Evolutionary conservation across 2,329 filamentous ascomycete genomes (phyloP), one percentile per base, ranked within the genome.

Genomic region (Beauveria sp.): DNA sequence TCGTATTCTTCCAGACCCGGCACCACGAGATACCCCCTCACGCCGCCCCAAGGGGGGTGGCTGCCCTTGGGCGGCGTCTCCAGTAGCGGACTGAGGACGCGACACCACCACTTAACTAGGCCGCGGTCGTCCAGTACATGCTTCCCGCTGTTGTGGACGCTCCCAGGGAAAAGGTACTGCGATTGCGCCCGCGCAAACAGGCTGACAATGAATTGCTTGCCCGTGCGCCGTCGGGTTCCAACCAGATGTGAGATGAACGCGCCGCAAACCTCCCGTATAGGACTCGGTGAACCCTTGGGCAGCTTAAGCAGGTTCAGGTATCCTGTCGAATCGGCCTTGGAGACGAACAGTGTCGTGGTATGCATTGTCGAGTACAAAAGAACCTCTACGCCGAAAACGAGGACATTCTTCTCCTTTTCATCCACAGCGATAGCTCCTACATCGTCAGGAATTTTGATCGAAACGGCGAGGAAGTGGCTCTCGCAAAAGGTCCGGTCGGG

Each of bases 321-420:
- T 26, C 96, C 94, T 0, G 93, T 97, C 10, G 94, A 97, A 76
- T 99, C 94, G 54, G 94, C 94, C 75, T 99, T 99, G 64, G 92
- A 93, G 26, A 99, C 88, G 72, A 99, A 99, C 59, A 97, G 82
- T 4, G 90, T 97, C 1, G 89, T 96, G 26, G 91, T 83, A 67
- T 84, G 83, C 51, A 84, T 83, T 0, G 92, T 96, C 0, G 86
- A 89, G 75, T 96, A 99, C 63, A 99, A 83, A 67, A 94, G 81
- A 56, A 97, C 80, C 71, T 99, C 94, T 64, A 99, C 82, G 18
- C 89, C 93, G 62, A 96, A 87, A 9, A 93, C 81, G 7, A 97
- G 76, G 1, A 96, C 80, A 64, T 85, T 80, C 20, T 70, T 73
- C 67, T 64, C 3, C 61, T 62, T 20, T 65, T 68, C 1, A 66